Evolutionary conservation across 2,329 filamentous ascomycete species (phyloP).

Genomic region (Aureobasidium sp.): DNA sequence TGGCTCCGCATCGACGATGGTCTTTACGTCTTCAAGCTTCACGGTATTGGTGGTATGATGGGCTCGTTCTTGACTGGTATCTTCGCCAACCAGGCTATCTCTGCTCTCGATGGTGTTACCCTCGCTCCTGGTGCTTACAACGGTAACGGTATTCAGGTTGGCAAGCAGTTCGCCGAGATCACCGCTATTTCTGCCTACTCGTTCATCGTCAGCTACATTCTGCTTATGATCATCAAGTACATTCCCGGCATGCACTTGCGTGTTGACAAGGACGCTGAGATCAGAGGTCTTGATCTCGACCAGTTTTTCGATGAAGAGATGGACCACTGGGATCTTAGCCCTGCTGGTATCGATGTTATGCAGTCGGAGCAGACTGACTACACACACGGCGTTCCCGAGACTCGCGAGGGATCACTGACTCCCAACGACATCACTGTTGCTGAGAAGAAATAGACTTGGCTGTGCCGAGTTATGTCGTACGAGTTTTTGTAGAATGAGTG

Average conservation of each 20-base stretch:
- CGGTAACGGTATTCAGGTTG: slow-evolving; percentile 47
- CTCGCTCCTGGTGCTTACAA: slow-evolving; percentile 43
- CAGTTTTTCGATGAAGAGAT: slow-evolving; percentile 51
- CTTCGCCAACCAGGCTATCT: slow-evolving; percentile 43
- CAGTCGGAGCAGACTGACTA: not conserved
- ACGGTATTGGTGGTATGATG: slow-evolving; percentile 49
- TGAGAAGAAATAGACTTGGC: not conserved
- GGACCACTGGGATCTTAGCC: slow-evolving; percentile 23
- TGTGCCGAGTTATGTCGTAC: not conserved
- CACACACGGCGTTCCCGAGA: not conserved
- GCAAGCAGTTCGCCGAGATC: slow-evolving; percentile 48
- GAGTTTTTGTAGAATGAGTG: not conserved
- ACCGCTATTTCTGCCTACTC: slow-evolving; percentile 44
- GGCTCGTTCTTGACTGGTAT: slow-evolving; percentile 51
- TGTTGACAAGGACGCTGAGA: slow-evolving; percentile 46
- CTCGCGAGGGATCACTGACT: not conserved
- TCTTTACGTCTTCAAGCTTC: slow-evolving; percentile 52
- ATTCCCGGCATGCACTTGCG: slow-evolving; percentile 46
- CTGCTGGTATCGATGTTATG: slow-evolving; percentile 9
- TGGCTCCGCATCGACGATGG: slow-evolving; percentile 49
- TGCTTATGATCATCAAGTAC: slow-evolving; percentile 46
- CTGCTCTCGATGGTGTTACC: slow-evolving; percentile 42
- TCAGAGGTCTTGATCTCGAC: slow-evolving; percentile 45
- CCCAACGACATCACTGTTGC: not conserved
- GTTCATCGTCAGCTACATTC: slow-evolving; percentile 43